phyloP scores from a whole-genome alignment of 2,329 filamentous ascomycete species.

The Plectosphaerella sp. region DNA sequence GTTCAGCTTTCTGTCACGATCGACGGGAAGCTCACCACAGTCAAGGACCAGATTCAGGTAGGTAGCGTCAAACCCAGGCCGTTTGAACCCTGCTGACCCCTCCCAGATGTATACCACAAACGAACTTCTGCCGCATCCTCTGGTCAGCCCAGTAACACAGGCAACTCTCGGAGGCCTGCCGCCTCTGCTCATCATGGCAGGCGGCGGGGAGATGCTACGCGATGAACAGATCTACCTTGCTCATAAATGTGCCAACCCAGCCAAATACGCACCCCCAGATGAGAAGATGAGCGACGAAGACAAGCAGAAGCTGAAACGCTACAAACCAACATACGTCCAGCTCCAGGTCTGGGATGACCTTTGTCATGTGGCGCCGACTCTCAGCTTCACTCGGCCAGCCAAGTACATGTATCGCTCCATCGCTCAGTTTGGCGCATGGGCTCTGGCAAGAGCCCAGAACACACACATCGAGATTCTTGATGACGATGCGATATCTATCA shows the following conservation, averaged over 20 bases:
- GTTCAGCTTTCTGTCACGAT: slow-evolving; percentile 58
- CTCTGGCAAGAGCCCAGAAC: slow-evolving; percentile 76
- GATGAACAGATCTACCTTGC: slow-evolving; percentile 95
- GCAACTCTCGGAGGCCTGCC: slow-evolving; percentile 86
- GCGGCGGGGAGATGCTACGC: slow-evolving; percentile 81
- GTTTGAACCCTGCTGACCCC: neutral
- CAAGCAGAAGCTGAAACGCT: slow-evolving; percentile 55
- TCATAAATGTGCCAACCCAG: slow-evolving; percentile 86
- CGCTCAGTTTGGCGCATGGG: slow-evolving; percentile 92
- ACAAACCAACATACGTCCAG: slow-evolving; percentile 84
- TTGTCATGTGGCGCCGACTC: slow-evolving; percentile 85
- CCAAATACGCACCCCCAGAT: slow-evolving; percentile 67
- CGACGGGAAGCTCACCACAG: slow-evolving; percentile 63
- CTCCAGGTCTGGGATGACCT: slow-evolving; percentile 95
- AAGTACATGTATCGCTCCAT: slow-evolving; percentile 94
- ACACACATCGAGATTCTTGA: slow-evolving; percentile 75
- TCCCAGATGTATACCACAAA: slow-evolving; percentile 71
- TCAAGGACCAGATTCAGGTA: slow-evolving; percentile 92
- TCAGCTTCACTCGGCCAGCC: slow-evolving; percentile 94
- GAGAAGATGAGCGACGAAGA: slow-evolving; percentile 59
- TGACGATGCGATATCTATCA: slow-evolving; percentile 71
- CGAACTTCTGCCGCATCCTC: slow-evolving; percentile 75
- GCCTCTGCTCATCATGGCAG: slow-evolving; percentile 79
- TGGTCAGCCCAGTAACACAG: slow-evolving; percentile 86
- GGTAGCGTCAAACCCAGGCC: slow-evolving; percentile 7